phyloP scores from a whole-genome alignment of 139 green algal genomes.

The Coelastrella sp. region DNA sequence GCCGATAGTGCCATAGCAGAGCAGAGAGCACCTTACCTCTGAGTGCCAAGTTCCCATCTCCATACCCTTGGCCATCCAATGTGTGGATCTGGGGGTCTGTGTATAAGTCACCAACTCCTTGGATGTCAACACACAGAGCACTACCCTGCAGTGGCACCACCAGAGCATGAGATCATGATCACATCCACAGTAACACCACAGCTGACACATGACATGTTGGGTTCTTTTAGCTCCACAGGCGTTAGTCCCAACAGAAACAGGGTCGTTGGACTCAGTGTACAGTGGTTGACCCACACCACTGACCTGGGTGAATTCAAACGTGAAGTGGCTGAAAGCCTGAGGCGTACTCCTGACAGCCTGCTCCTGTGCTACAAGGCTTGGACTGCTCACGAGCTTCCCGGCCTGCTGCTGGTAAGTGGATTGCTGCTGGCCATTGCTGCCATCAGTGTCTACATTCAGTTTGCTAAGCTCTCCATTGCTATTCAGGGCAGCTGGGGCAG shows the following conservation, averaged over 20 bases:
- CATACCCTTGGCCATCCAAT: conserved; percentile 54
- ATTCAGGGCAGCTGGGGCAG: neutral
- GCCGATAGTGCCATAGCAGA: neutral
- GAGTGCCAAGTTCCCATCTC: conserved; percentile 27
- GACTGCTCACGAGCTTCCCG: neutral
- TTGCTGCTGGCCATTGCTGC: neutral
- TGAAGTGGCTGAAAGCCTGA: conserved; percentile 69
- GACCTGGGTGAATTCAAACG: conserved; percentile 54
- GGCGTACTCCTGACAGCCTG: conserved; percentile 50
- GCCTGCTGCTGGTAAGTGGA: neutral
- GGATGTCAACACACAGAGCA: conserved; percentile 63
- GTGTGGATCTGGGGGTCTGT: conserved; percentile 66
- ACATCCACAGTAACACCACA: neutral
- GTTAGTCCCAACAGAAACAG: too few relatives aligned
- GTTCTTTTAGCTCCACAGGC: too few relatives aligned
- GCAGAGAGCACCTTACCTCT: neutral
- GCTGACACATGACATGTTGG: neutral
- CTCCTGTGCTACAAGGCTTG: neutral
- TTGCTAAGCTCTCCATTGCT: neutral
- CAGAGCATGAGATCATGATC: neutral
- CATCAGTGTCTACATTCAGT: too few relatives aligned
- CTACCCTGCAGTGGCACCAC: conserved; percentile 3
- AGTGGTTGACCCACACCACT: too few relatives aligned
- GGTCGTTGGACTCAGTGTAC: too few relatives aligned
- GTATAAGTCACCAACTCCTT: conserved; percentile 68